phyloP scores from a whole-genome alignment of 257 asterid genomes.

The Thymus mandschuricus region DNA sequence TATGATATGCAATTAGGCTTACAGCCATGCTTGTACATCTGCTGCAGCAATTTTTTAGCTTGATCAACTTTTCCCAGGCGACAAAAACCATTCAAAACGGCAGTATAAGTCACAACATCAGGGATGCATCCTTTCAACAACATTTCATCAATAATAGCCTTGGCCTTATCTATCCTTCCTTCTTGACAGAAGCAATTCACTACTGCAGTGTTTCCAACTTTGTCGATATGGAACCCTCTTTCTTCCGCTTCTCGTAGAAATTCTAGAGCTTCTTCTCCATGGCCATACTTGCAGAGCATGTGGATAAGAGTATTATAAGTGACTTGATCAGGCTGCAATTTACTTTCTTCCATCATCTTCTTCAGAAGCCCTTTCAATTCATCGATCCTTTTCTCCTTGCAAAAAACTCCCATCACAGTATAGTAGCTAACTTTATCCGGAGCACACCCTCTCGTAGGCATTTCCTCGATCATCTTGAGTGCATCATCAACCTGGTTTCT shows the following conservation, averaged over 20 bases:
- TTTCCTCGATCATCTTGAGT: constrained; percentile 62
- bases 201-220: constrained; percentile 75
- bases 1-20: constrained; percentile 85
- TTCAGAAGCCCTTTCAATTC: constrained; percentile 66
- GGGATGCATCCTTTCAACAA: constrained; percentile 70
- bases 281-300: constrained; percentile 75
- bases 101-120: constrained; percentile 94
- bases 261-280: constrained; percentile 68
- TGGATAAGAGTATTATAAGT: constrained; percentile 73
- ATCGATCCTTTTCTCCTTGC: constrained; percentile 63
- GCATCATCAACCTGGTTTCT: constrained; percentile 56
- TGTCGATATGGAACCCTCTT: constrained; percentile 69
- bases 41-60: constrained; percentile 74
- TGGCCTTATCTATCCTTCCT: constrained; percentile 70
- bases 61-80: constrained; percentile 59
- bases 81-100: constrained; percentile 80
- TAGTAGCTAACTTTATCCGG: constrained; percentile 87
- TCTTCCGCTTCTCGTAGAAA: constrained; percentile 79
- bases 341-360: constrained; percentile 69
- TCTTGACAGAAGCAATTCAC: constrained; percentile 69
- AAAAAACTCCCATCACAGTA: constrained; percentile 69
- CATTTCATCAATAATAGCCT: constrained; percentile 83
- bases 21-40: constrained; percentile 85
- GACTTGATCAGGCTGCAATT: constrained; percentile 69
- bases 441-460: constrained; percentile 68